Base-by-base conservation (phyloP, 2,329 filamentous ascomycete species). In the Colletotrichum chrysophilum region DNA sequence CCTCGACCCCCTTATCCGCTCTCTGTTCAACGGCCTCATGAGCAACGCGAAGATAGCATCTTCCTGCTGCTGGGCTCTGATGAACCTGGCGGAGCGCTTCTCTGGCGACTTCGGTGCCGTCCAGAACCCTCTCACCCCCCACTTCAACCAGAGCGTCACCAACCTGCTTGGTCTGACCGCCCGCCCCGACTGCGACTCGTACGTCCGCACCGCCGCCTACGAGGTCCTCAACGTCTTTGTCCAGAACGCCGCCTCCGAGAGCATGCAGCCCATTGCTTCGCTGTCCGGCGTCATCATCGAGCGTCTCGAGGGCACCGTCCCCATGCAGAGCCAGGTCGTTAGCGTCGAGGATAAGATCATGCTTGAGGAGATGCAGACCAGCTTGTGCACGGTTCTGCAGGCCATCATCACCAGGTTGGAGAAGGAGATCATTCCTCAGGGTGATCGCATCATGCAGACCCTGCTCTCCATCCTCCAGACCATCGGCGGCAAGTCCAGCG, bases 31-130 rank as follows among this genome's bases (percentile, higher is more conserved):
- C 79, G 97, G 96, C 66, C 90, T 99, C 75, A 92, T 95, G 75
- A 96, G 94, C 87, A 97, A 94, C 84, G 94, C 96, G 76, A 98
- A 98, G 91, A 99, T 99, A 93, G 97, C 96, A 36, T 93, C 95
- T 71, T 99, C 97, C 34, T 98, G 97, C 92, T 99, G 97, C 88
- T 98, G 97, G 97, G 96, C 97, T 36, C 88, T 99, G 79, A 98
- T 99, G 95, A 99, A 98, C 87, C 88, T 99, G 83, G 96, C 97
- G 13, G 97, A 99, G 83, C 94, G 96, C 77, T 99, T 98, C 83
- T 95, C 96, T 34, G 95, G 96, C 74, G 96, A 98, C 71, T 90
- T 93, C 71, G 95, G 95, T 66, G 94, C 93, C 76, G 80, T 88
- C 56, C 89, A 93, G 80, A 99, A 98, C 87, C 91, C 95, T 58